phyloP scores from a whole-genome alignment of 2,329 filamentous ascomycete species.

The Aspergillus novoparasiticus region DNA sequence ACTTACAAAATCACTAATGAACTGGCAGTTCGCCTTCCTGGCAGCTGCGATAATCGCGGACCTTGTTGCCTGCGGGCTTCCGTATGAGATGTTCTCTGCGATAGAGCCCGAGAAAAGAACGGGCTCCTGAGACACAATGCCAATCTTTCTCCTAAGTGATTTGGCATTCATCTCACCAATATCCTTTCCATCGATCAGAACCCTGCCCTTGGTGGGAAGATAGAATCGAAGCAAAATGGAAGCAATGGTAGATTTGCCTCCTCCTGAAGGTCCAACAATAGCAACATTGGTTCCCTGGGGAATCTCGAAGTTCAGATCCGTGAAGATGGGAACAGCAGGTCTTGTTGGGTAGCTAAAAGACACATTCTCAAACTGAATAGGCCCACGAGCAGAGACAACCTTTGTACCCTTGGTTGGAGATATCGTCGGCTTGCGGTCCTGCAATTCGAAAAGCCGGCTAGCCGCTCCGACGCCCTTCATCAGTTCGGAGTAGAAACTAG shows the following conservation, averaged over 20 bases:
- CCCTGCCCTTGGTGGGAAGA: slow-evolving; percentile 72
- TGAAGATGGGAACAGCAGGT: slow-evolving; percentile 89
- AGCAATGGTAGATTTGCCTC: slow-evolving; percentile 94
- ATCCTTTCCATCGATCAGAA: slow-evolving; percentile 82
- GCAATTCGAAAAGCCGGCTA: slow-evolving; percentile 92
- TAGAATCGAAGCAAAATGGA: slow-evolving; percentile 93
- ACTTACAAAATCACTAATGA: slow-evolving; percentile 86
- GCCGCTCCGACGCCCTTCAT: slow-evolving; percentile 99
- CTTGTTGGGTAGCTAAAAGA: slow-evolving; percentile 91
- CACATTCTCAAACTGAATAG: slow-evolving; percentile 85
- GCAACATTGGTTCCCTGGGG: slow-evolving; percentile 92
- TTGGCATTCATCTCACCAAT: slow-evolving; percentile 89
- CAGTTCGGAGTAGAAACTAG: slow-evolving; percentile 94
- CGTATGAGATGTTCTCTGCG: slow-evolving; percentile 86
- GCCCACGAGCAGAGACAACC: slow-evolving; percentile 81
- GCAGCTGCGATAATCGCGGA: slow-evolving; percentile 84
- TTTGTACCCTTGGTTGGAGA: slow-evolving; percentile 79
- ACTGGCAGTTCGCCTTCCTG: slow-evolving; percentile 89
- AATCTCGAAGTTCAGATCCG: slow-evolving; percentile 84
- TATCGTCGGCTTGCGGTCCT: slow-evolving; percentile 85
- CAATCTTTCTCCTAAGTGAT: slow-evolving; percentile 86
- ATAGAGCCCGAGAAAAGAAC: slow-evolving; percentile 83
- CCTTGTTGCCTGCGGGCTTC: slow-evolving; percentile 74
- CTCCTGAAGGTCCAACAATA: slow-evolving; percentile 93
- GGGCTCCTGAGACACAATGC: slow-evolving; percentile 93